Evolutionary conservation across 306 rosid genomes (phyloP).

Genomic region (Fragaria vesca): DNA sequence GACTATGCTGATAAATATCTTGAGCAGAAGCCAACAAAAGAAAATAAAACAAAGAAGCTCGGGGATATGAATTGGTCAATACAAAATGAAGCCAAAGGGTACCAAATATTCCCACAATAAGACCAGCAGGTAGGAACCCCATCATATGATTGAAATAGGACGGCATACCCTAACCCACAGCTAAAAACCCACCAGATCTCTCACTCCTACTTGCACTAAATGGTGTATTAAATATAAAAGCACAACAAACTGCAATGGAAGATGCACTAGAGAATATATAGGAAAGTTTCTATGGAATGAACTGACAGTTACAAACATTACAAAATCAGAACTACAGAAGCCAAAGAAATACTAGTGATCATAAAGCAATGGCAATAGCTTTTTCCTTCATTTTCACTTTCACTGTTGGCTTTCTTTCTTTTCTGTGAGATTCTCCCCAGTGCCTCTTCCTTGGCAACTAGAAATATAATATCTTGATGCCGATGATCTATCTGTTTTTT

Average conservation of each 20-base stretch:
- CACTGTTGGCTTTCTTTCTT: background rate
- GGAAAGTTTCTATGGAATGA: background rate
- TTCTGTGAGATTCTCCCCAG: background rate
- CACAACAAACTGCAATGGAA: background rate
- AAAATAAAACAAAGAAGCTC: background rate
- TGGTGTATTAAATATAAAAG: background rate
- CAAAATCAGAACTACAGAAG: background rate
- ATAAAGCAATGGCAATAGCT: background rate
- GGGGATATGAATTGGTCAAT: background rate
- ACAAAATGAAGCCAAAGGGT: background rate
- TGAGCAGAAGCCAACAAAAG: background rate
- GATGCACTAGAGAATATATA: background rate
- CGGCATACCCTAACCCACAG: background rate
- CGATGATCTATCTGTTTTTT: background rate
- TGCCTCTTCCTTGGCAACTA: background rate
- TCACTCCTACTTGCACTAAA: background rate
- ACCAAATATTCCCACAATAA: background rate
- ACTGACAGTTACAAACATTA: background rate
- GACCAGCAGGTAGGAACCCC: constrained; percentile 1
- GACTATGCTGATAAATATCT: background rate
- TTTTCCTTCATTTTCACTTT: background rate
- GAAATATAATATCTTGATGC: background rate
- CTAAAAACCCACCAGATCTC: background rate
- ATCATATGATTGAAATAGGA: background rate
- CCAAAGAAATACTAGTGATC: background rate